A percentile compares a stretch with the other conserved stretches of the same genome.
Conservation (phyloP, 2,329 filamentous ascomycete species). For the Fulvia fulva region DNA sequence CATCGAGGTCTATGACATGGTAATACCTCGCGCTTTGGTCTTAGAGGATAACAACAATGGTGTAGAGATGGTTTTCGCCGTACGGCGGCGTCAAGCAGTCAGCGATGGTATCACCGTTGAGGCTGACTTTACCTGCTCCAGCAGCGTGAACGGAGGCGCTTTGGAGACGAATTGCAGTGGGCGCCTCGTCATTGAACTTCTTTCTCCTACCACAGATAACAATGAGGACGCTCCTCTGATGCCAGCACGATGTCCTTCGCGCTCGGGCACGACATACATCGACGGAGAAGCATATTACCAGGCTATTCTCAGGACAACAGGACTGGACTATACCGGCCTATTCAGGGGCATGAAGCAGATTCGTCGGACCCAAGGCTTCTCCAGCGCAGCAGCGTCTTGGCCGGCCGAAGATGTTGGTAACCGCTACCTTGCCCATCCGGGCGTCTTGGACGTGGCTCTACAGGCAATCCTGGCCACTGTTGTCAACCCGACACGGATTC, state of each 20-base stretch:
- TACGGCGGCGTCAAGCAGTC: slow-evolving; percentile 22
- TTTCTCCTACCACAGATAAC: slow-evolving; percentile 1
- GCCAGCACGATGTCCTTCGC: slow-evolving; percentile 14
- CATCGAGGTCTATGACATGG: slow-evolving; percentile 15
- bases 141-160: slow-evolving; percentile 9
- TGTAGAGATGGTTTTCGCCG: slow-evolving; percentile 28
- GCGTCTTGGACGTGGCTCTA: slow-evolving; percentile 31
- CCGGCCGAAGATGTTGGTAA: slow-evolving; percentile 15
- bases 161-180: slow-evolving; percentile 17
- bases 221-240: neutral
- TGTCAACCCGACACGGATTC: slow-evolving; percentile 24
- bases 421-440: slow-evolving; percentile 29
- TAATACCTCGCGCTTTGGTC: slow-evolving; percentile 17
- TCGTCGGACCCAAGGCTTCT: slow-evolving; percentile 15
- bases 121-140: slow-evolving; percentile 14
- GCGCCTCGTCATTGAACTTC: slow-evolving; percentile 14
- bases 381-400: slow-evolving; percentile 15
- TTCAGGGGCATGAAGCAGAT: slow-evolving; percentile 19
- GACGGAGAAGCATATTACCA: slow-evolving; percentile 19
- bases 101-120: slow-evolving; percentile 36
- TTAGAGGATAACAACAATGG: slow-evolving; percentile 16
- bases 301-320: slow-evolving; percentile 17
- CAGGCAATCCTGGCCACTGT: slow-evolving; percentile 32
- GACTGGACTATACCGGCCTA: slow-evolving; percentile 17
- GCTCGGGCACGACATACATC: slow-evolving; percentile 19